Base-by-base conservation (phyloP, 306 rosid species). In the Cicer judaicum region DNA sequence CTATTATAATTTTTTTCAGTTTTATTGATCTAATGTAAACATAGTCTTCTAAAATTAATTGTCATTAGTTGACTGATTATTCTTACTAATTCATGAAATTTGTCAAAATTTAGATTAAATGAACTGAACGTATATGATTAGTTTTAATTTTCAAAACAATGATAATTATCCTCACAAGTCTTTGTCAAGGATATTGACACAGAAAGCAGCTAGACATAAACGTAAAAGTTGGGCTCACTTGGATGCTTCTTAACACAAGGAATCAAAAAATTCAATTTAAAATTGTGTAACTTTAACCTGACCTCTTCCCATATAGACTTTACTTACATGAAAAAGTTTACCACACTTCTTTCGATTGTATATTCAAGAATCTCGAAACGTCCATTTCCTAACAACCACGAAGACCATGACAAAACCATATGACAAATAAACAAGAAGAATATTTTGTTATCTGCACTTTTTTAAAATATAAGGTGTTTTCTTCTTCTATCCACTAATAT, bases 301-400 rank as follows among this genome's bases (percentile, higher is more conserved):
- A 19, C 49, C 47, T 75, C 16, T 74, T 44, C 19, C 0, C 12
- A 43, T 2, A 10, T 2, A 10, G 41, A 19, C 21, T 64, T 64
- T 29, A 7, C 7, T 73, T 74, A 49, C 21, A 0, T 19, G 40
- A 43, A 77, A 84, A 69, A 60, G 79, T 57, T 69, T 18, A 12
- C 21, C 80, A 67, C 64, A 21, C 48, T 64, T 64, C 57, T 77
- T 64, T 62, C 56, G 41, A 24, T 38, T 81, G 85, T 59, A 81
- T 78, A 85, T 85, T 78, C 88, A 64, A 78, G 70, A 79, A 81
- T 84, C 85, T 55, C 46, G 19, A 48, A 55, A 54, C 15, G 38
- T 81, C 40, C 11, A 48, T 75, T 48, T 41, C 52, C 39, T 14
- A 10, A 34, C 65, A 16, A 24, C 64, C 49, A 69, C 7, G 21